These are phyloP conservation scores for Dipodascus geniculatus DNA, from an alignment of 805 yeast genomes.

Conservation along the genomic window DNA sequence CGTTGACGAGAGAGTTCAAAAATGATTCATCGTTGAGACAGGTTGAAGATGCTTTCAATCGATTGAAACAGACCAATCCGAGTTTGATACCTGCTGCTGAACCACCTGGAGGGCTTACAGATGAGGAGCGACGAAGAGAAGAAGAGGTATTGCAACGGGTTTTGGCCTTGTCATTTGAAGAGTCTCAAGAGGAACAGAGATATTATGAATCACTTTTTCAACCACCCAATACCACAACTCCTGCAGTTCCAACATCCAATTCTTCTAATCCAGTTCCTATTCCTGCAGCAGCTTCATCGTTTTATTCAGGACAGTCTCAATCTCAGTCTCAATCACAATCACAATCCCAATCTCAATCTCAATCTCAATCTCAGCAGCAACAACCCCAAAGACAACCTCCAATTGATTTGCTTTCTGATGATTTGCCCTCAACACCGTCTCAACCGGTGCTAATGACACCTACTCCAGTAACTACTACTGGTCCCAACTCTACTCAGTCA, in stretches of 20 bases:
- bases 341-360: background rate
- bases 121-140: conserved; percentile 40
- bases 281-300: background rate
- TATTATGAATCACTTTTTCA: background rate
- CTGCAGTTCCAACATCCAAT: background rate
- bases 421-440: background rate
- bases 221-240: background rate
- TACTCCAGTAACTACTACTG: background rate
- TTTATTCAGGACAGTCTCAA: background rate
- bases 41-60: conserved; percentile 48
- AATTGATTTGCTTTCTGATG: background rate
- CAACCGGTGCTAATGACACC: background rate
- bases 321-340: background rate
- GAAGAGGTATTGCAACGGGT: conserved; percentile 75
- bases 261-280: background rate
- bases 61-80: conserved; percentile 29
- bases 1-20: conserved; percentile 52
- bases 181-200: background rate
- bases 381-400: background rate
- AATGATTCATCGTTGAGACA: conserved; percentile 67
- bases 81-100: conserved; percentile 34
- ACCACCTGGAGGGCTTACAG: conserved; percentile 40
- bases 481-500: too few species aligned
- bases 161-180: conserved; percentile 44
- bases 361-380: background rate